Evolutionary conservation across 352 stramenopile genomes (phyloP), one percentile per base, ranked within the genome.

Genomic region (Elongisporangium anandrum): DNA sequence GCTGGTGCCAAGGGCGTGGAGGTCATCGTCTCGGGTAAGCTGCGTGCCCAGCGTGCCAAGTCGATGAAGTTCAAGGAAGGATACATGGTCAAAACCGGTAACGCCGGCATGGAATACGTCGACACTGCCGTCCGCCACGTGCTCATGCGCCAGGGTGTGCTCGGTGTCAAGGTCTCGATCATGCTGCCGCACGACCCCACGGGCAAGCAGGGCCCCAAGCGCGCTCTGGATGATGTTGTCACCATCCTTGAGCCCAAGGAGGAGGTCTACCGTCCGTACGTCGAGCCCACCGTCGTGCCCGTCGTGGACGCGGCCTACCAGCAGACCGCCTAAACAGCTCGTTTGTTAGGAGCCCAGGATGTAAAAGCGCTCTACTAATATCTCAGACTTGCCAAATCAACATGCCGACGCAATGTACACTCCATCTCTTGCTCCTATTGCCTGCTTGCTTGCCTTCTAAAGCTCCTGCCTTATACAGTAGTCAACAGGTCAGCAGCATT

Each of bases 11-110:
- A 99, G 93, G 98, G 98, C 54, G 97, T 95, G 63, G 97, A 99
- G 79, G 97, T 99, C 55, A 98, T 99, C 68, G 97, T 99, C 48
- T 98, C 96, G 60, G 98, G 98, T 71, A 99, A 99, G 90, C 90
- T 99, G 58, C 95, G 97, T 65, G 97, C 96, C 59, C 97, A 99
- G 83, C 95, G 98, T 97, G 98, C 98, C 72, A 99, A 99, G 92
- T 90, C 92, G 53, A 99, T 99, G 97, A 99, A 99, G 86, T 99
- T 99, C 85, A 97, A 98, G 72, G 97, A 99, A 67, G 98, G 98
- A 52, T 99, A 99, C 93, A 99, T 99, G 97, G 98, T 99, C 86
- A 99, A 99, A 92, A 99, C 96, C 29, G 98, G 98, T 85, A 97
- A 99, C 79, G 96, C 97, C 50, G 96, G 93, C 73, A 78, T 90